Evolutionary conservation across 805 yeast genomes (phyloP), one percentile per base, ranked within the genome.

Genomic region (Tetrapisispora arboricola): DNA sequence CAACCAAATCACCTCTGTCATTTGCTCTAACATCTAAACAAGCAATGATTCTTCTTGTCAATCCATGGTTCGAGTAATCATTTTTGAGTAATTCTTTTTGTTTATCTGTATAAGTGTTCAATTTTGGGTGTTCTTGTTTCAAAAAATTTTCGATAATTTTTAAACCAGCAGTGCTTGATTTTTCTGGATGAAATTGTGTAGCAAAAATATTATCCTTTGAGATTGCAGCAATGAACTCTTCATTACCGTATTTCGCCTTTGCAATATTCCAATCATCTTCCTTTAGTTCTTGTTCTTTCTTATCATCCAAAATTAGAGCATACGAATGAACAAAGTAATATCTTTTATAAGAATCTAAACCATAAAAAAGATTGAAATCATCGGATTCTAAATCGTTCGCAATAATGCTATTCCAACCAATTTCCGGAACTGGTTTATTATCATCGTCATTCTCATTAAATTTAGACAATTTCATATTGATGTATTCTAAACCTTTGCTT

Each of bases 101-200:
- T 35, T 49, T 45, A 15, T 46, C 48, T 6, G 54, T 45, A 51
- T 62, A 49, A 16, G 42, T 36, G 46, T 49, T 49, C 25, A 34
- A 29, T 30, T 38, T 43, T 32, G 50, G 50, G 35, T 47, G 54
- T 15, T 48, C 45, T 40, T 61, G 64, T 29, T 70, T 71, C 50
- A 92, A 66, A 57, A 92, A 92, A 21, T 84, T 74, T 43, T 72
- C 72, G 43, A 92, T 72, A 9, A 90, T 76, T 46, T 74, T 72
- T 34, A 92, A 67, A 37, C 99, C 99, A 4, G 95, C 95, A 18
- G 68, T 57, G 11, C 98, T 98, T 3, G 96, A 85, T 61, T 92
- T 92, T 58, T 92, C 99, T n/a, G 99, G 99, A 63, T 92, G 99
- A 63, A 92, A 92, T 61, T 92, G 99, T 1, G 97, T 92, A 32